phyloP scores from a whole-genome alignment of 2,329 filamentous ascomycete species.

The Diatrype stigma region DNA sequence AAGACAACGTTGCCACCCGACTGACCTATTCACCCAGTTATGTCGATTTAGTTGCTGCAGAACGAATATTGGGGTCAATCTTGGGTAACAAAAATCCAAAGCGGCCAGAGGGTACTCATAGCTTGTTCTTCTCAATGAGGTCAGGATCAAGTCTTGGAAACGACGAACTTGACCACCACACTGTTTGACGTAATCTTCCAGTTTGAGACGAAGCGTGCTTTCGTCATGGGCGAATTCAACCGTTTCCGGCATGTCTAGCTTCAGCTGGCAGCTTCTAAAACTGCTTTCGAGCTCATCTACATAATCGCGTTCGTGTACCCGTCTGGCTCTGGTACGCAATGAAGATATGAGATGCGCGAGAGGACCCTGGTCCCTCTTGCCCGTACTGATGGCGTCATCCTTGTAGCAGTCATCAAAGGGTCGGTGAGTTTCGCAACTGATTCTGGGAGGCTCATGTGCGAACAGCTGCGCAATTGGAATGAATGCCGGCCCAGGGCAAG shows the following conservation, averaged over 20 bases:
- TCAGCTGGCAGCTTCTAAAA: neutral
- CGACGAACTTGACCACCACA: neutral
- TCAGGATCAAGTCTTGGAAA: neutral
- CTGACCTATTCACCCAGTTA: conserved; percentile 23
- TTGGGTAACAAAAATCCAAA: neutral
- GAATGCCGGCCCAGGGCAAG: neutral
- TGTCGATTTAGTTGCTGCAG: conserved; percentile 28
- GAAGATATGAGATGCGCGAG: neutral
- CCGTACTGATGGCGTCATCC: neutral
- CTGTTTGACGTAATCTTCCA: neutral
- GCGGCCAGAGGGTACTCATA: neutral
- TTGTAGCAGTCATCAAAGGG: neutral
- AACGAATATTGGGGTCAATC: conserved; percentile 25
- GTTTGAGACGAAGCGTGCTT: neutral
- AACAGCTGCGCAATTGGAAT: neutral
- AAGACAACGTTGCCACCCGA: conserved; percentile 32
- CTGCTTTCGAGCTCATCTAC: neutral
- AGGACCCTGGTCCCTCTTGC: neutral
- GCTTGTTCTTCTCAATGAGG: neutral
- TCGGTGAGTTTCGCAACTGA: neutral
- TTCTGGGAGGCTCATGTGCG: neutral
- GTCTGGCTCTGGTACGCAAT: neutral
- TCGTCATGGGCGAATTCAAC: neutral
- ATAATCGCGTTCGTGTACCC: neutral
- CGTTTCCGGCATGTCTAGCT: neutral